Evolutionary conservation across 2,329 filamentous ascomycete species (phyloP), one percentile per base, ranked within the genome.

Genomic region (Trichoderma guizhouense): DNA sequence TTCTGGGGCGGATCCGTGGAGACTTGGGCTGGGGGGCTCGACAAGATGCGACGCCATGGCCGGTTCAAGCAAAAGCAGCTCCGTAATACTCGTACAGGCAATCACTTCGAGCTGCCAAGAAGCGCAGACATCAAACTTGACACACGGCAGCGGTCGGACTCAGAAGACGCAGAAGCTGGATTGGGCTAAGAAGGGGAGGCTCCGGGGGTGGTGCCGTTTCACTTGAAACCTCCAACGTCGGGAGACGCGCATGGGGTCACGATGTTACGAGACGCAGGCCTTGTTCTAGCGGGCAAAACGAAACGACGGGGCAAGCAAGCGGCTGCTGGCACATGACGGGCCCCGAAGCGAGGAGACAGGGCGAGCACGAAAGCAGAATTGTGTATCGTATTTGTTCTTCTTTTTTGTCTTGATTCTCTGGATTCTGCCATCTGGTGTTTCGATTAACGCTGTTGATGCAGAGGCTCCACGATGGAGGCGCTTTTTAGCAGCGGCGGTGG

Each of bases 171-270:
- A 30, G 24, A 36, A 47, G 43, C 61, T 51, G 32, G 53, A 60
- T 65, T 51, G 69, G 69, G 61, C 69, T 67, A 43, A 60, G 61
- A 60, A 26, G 66, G 24, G 71, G 66, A 70, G 68, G 15, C 53
- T 55, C 28, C 63, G 26, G 61, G 62, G 55, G 55, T 68, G 63
- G 70, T 62, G 60, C 47, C 30, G 83, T 85, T 83, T 85, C 81
- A 82, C 77, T 74, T 84, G 84, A 86, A 85, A 86, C 83, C 76
- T 76, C 78, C 80, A 76, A 77, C 77, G 84, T 86, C 80, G 80
- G 84, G 76, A 71, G 66, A 68, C 24, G 64, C 28, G 64, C 72
- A 72, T 63, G 71, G 67, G 36, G 34, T 24, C 11, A n/a, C 39
- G n/a, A 28, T 62, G 67, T 36, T 69, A 69, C 57, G 57, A 61